These are phyloP conservation scores for Skeletonema potamos DNA, from an alignment of 108 stramenopile species.

Conservation along the genomic window DNA sequence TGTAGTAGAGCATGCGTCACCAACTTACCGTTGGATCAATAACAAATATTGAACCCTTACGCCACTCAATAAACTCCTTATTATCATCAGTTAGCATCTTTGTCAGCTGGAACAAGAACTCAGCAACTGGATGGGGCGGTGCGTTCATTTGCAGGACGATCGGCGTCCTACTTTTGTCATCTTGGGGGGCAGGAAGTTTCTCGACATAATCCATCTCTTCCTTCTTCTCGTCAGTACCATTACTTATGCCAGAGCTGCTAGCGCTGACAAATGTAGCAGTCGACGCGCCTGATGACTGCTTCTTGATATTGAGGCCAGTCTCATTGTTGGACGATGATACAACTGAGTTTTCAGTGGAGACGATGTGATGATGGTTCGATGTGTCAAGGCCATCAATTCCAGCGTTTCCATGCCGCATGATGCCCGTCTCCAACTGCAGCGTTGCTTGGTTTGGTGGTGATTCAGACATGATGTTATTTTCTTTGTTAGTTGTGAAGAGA, in stretches of 20 bases:
- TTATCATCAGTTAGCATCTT: slow-evolving; percentile 92
- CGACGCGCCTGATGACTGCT: background rate
- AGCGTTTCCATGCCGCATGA: background rate
- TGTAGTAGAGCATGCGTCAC: background rate
- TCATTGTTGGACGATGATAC: background rate
- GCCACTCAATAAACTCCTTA: slow-evolving; percentile 85
- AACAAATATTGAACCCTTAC: slow-evolving; percentile 52
- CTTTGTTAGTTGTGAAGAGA: no score
- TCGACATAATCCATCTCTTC: background rate
- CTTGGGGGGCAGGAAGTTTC: background rate
- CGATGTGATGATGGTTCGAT: background rate
- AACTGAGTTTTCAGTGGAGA: slow-evolving; percentile 1
- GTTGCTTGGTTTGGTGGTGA: background rate
- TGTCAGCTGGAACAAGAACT: slow-evolving; percentile 88
- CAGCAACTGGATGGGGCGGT: slow-evolving; percentile 58
- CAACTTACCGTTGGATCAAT: slow-evolving; percentile 43
- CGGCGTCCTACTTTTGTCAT: background rate
- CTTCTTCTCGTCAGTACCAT: background rate
- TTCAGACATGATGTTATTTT: background rate
- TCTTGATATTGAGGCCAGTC: background rate
- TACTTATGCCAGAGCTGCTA: background rate
- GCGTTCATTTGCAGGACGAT: slow-evolving; percentile 27
- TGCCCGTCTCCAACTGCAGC: background rate
- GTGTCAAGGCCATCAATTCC: background rate
- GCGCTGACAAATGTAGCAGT: background rate